Percentiles rank a stretch among this genome's conserved stretches.
Conservation (phyloP, 768 basidiomycete genomes). For the Macrolepiota fuliginosa region DNA sequence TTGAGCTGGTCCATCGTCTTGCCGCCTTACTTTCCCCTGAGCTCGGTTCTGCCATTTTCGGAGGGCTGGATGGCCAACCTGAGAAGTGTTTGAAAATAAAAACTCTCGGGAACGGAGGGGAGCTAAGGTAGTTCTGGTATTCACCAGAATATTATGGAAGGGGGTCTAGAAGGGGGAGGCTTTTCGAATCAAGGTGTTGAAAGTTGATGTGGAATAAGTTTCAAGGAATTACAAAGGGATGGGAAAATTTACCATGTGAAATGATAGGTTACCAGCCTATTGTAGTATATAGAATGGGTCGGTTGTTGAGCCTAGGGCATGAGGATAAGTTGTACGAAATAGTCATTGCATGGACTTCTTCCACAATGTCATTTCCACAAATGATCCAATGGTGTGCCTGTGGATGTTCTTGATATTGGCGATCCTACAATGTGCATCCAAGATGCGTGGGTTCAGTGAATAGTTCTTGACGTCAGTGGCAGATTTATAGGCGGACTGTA, state of each 20-base stretch:
- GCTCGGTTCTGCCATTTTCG: conserved; percentile 33
- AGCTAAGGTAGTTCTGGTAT: conserved; percentile 17
- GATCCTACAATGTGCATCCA: not conserved
- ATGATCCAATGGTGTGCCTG: too few relatives aligned
- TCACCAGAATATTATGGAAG: conserved; percentile 15
- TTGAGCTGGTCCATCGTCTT: conserved; percentile 26
- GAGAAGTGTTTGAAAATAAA: conserved; percentile 16
- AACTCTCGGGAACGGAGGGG: conserved; percentile 10
- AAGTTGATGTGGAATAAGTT: conserved; percentile 4
- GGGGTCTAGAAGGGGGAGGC: conserved; percentile 13
- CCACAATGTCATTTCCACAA: too few relatives aligned
- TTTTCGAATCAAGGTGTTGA: conserved; percentile 13
- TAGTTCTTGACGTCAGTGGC: not conserved
- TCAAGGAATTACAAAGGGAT: not conserved
- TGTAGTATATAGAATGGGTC: not conserved
- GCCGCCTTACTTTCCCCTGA: conserved; percentile 30
- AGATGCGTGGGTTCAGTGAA: not conserved
- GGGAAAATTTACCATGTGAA: conserved; percentile 7
- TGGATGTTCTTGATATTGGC: too few relatives aligned
- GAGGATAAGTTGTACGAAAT: too few relatives aligned
- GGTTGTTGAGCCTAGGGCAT: not conserved
- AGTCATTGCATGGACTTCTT: too few relatives aligned
- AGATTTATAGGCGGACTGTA: not conserved
- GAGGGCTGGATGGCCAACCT: conserved; percentile 33
- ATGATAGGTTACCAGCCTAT: conserved; percentile 4